Evolutionary conservation across 2,329 filamentous ascomycete genomes (phyloP).

Genomic region (Elsinoe perseae): DNA sequence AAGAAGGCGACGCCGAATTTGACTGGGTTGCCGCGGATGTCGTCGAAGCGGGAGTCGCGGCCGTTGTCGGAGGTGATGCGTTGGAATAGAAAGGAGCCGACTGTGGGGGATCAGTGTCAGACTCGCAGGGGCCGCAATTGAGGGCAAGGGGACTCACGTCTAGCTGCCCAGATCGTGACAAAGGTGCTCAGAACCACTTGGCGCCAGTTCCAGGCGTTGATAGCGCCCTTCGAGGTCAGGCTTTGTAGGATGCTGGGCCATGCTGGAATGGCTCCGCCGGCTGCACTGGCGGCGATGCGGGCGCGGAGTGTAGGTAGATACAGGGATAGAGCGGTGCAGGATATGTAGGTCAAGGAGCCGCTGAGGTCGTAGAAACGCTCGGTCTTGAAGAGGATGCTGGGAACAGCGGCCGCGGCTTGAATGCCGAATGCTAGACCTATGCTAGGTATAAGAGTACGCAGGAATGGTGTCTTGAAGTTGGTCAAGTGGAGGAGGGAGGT

Average conservation of each 20-base stretch:
- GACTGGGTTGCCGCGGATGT: slow-evolving; percentile 44
- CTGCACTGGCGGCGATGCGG: slow-evolving; percentile 40
- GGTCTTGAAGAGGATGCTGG: slow-evolving; percentile 52
- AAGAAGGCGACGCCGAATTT: slow-evolving; percentile 50
- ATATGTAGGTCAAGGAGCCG: slow-evolving; percentile 58
- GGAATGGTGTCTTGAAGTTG: slow-evolving; percentile 54
- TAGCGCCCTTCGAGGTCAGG: slow-evolving; percentile 37
- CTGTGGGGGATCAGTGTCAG: slow-evolving; percentile 30
- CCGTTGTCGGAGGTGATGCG: slow-evolving; percentile 52
- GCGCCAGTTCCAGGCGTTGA: slow-evolving; percentile 53
- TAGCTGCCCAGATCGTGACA: slow-evolving; percentile 54
- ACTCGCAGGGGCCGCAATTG: too few species aligned
- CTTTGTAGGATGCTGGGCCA: slow-evolving; percentile 43
- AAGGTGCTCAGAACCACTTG: slow-evolving; percentile 48
- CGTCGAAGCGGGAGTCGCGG: slow-evolving; percentile 52
- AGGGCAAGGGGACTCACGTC: slow-evolving; percentile 39
- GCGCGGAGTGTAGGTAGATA: slow-evolving; percentile 54
- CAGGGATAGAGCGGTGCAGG: slow-evolving; percentile 54
- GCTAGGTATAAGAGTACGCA: slow-evolving; percentile 55
- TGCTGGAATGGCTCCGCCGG: slow-evolving; percentile 34
- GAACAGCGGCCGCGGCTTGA: slow-evolving; percentile 55
- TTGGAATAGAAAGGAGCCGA: slow-evolving; percentile 57
- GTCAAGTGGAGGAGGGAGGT: slow-evolving; percentile 51
- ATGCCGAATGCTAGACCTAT: slow-evolving; percentile 56
- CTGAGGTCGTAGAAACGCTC: slow-evolving; percentile 64